Evolutionary conservation across 2,329 filamentous ascomycete genomes (phyloP).

Genomic region (Coniochaeta hoffmannii): DNA sequence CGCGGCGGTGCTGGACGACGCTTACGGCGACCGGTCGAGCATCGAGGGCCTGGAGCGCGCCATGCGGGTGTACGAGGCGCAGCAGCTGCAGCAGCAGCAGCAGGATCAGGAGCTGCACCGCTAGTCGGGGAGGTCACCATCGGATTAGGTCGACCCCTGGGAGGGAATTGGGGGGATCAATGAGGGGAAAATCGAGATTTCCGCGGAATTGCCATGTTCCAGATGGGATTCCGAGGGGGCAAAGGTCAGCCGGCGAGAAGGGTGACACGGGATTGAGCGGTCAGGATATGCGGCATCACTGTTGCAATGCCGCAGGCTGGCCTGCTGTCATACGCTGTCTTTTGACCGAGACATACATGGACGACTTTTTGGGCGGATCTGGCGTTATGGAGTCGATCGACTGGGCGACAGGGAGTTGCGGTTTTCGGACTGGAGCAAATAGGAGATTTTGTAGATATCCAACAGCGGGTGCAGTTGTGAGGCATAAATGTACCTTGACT

Average conservation of each 20-base stretch:
- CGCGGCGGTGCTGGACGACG: slow-evolving; percentile 18
- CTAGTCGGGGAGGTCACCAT: not conserved
- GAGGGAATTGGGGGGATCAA: too few species aligned
- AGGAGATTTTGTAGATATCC: not conserved
- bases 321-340: not conserved
- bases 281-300: not conserved
- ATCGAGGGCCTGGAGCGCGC: slow-evolving; percentile 23
- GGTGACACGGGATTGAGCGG: not conserved
- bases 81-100: not conserved
- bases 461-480: not conserved
- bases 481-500: too few species aligned
- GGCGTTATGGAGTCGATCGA: slow-evolving; percentile 1
- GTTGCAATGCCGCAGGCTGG: too few species aligned
- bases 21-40: slow-evolving; percentile 22
- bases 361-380: not conserved
- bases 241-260: not conserved
- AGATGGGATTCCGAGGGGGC: too few species aligned
- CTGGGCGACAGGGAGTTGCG: not conserved
- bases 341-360: not conserved
- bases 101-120: not conserved
- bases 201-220: too few species aligned
- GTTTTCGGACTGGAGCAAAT: not conserved
- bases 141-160: too few species aligned
- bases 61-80: slow-evolving; percentile 19
- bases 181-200: too few species aligned